phyloP scores from a whole-genome alignment of 176 grass and related monocot genomes.

The Eleusine coracana region DNA sequence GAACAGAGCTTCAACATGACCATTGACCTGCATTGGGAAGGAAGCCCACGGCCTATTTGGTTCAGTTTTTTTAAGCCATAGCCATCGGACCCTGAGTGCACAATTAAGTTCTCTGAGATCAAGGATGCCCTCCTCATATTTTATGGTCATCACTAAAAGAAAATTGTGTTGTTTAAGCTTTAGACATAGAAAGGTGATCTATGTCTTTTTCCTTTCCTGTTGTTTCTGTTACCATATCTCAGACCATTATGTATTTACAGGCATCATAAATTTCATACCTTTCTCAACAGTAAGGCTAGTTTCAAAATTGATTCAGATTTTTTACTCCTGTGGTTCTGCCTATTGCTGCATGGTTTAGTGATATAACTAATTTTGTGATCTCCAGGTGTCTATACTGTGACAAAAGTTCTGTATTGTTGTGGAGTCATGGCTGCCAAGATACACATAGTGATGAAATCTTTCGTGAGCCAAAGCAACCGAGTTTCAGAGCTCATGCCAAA shows the following conservation, averaged over 20 bases:
- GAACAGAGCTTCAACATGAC: too few relatives aligned
- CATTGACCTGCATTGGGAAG: too few relatives aligned
- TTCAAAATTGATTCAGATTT: neutral
- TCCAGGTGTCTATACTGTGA: neutral
- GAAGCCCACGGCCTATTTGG: too few relatives aligned
- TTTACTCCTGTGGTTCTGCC: neutral
- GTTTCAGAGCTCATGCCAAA: slow-evolving; percentile 40
- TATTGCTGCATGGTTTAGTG: slow-evolving; percentile 6
- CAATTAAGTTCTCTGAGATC: too few relatives aligned
- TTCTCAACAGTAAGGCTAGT: neutral
- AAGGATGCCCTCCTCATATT: too few relatives aligned
- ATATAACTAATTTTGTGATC: neutral
- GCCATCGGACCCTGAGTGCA: too few relatives aligned
- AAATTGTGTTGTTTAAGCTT: neutral
- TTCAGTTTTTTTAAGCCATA: too few relatives aligned
- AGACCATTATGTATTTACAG: neutral
- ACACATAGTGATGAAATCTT: slow-evolving; percentile 62
- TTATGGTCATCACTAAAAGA: neutral
- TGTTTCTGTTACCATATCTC: neutral
- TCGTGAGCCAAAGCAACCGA: slow-evolving; percentile 49
- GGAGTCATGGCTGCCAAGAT: slow-evolving; percentile 50
- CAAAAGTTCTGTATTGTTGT: neutral
- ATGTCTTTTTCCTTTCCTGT: neutral
- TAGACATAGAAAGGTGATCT: neutral
- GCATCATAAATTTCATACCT: neutral